Evolutionary conservation across 768 basidiomycete species (phyloP), one percentile per base, ranked within the genome.

Genomic region (Russula olivacea): DNA sequence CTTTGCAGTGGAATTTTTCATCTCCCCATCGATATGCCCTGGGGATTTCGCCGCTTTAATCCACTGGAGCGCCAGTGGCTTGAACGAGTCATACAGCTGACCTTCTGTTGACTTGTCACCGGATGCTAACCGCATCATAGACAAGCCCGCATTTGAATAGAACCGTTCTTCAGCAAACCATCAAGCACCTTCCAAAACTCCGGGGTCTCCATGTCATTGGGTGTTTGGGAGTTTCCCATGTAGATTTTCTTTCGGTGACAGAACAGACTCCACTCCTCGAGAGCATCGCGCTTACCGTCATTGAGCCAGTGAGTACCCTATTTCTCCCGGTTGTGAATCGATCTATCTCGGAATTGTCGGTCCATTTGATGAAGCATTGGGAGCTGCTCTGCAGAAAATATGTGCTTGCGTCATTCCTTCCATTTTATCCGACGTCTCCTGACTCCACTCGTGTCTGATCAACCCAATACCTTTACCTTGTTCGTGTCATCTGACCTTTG

Each of bases 251-350:
- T 36, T 74, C 73, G 17, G 72, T 80, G 23, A 72, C 80, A 12
- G 61, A 70, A 7, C 64, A 82, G 53, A 83, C 81, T 0, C 87
- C 87, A 0, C 69, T 75, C 7, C 76, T 91, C 12, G 81, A 83
- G 66, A 83, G 78, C 60, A 75, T 91, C 0, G 84, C 87, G 1
- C 75, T 89, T 32, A 83, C 84, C 17, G 78, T 80, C 49, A 79
- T 80, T 61, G 87, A 88, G 57, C 61, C 80, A 61, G 87, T 89
- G 61, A 62, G 84, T 72, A 12, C 12, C 15, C 45, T 30, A n/a
- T 50, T 63, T 47, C 25, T n/a, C 21, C 45, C 3, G 9, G 47
- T 30, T 43, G 58, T 30, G 38, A 54, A 19, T 49, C 58, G 53
- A 55, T 59, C 50, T 32, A 40, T 58, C 23, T 53, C 53, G n/a